A percentile compares a stretch with the other conserved stretches of the same genome.
phyloP scores from a whole-genome alignment of 2,329 filamentous ascomycete genomes.

The Aspergillus luchuensis region DNA sequence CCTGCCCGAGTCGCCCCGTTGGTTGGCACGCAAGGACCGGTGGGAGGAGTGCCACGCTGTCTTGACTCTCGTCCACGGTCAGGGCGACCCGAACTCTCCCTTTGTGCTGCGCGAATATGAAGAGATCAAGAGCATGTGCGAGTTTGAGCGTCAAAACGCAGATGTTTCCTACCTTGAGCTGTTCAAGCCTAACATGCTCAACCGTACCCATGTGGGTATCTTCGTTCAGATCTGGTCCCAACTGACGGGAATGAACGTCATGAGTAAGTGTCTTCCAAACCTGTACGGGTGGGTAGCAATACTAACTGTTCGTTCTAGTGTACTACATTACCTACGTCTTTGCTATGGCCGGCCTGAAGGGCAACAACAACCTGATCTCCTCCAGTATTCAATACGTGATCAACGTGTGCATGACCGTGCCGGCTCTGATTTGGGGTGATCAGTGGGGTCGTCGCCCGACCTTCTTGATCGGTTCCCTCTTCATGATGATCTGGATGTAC shows the following conservation, averaged over 20 bases:
- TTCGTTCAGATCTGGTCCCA: slow-evolving; percentile 78
- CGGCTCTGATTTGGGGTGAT: slow-evolving; percentile 75
- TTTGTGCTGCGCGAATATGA: slow-evolving; percentile 69
- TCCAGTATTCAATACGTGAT: slow-evolving; percentile 75
- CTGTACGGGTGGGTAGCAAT: not conserved
- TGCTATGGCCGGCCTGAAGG: slow-evolving; percentile 67
- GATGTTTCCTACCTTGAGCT: slow-evolving; percentile 73
- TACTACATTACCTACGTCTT: slow-evolving; percentile 69
- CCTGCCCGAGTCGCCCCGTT: slow-evolving; percentile 62
- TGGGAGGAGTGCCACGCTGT: slow-evolving; percentile 57
- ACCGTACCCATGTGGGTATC: slow-evolving; percentile 70
- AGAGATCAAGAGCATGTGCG: slow-evolving; percentile 73
- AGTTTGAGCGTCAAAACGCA: slow-evolving; percentile 70
- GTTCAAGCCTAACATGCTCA: slow-evolving; percentile 71
- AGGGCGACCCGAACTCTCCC: slow-evolving; percentile 64
- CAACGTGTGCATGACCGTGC: slow-evolving; percentile 77
- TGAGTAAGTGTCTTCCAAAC: not conserved
- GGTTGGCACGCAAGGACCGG: slow-evolving; percentile 63
- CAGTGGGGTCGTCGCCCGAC: slow-evolving; percentile 71
- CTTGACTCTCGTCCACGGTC: slow-evolving; percentile 61
- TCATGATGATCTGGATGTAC: slow-evolving; percentile 58
- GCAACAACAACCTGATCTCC: slow-evolving; percentile 63
- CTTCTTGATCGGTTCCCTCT: slow-evolving; percentile 63
- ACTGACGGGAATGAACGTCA: slow-evolving; percentile 57
- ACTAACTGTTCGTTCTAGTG: slow-evolving; percentile 36